Base-by-base conservation (phyloP, 768 basidiomycete genomes). In the Rhodotorula babjevae region DNA sequence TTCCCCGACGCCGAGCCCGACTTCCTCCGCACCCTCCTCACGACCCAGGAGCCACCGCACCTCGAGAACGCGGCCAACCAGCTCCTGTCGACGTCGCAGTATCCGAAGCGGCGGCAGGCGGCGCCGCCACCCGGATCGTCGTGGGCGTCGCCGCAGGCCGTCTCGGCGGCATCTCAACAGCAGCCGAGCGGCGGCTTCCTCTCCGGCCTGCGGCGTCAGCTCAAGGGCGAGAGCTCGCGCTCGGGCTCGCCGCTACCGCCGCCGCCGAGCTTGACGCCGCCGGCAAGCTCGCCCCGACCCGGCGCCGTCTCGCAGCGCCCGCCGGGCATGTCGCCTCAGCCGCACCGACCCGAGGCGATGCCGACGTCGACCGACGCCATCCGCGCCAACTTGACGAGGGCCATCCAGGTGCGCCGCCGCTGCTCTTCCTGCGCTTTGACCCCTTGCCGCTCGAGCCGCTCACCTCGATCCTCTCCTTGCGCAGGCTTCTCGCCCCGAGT, bases 401-500 rank as follows among this genome's bases (percentile, higher is more conserved):
- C 65, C 56, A 79, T 70, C 73, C 81, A 68, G 80, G 81, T 42
- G 14, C 33, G 68, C 27, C 23, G 36, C 16, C 27, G 0, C 16
- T 16, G 36, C 7, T 25, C 19, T 40, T 9, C 16, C 27, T 16
- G 42, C 44, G 44, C 36, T 19, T 18, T 23, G 12, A 9, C 33
- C 2, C 36, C 36, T 36, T 9, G 36, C 4, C 5, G 36, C 36
- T 36, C 36, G 36, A 3, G 2, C 3, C 18, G n/a, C 29, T 60
- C 15, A 27, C 40, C 67, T 76, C 31, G 77, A 70, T 60, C 77
- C 78, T 2, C 63, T 9, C 79, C 40, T 69, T n/a, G n/a, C 75
- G 15, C 62, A 75, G 65, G 82, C 82, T 0, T 80, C 82, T n/a
- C 77, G 81, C 27, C 81, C 83, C 6, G 81, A 82, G 56, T 77